Evolutionary conservation across 2,329 filamentous ascomycete species (phyloP), one percentile per base, ranked within the genome.

Genomic region (Penicillium sumatraense): DNA sequence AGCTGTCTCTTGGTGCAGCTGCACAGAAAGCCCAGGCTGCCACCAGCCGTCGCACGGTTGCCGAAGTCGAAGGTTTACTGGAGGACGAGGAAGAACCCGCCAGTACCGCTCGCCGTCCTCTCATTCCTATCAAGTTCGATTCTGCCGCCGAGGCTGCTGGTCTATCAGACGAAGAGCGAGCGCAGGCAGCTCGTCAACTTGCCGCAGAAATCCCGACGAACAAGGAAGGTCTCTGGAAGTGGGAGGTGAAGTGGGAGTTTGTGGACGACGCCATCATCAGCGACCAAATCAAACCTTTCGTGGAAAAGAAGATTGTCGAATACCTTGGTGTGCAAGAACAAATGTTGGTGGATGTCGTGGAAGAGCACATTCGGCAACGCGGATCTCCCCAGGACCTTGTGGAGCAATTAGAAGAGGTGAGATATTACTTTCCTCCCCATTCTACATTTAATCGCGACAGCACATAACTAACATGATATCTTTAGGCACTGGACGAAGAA

Each of bases 301-400:
- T 98, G 53, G 92, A 96, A 80, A 96, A 96, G 84, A 99, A 98
- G 83, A 91, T 98, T 64, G 89, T 99, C 57, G 95, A 99, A 75
- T 96, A 95, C 67, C 83, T 99, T 46, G 96, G 96, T 56, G 90
- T 99, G 54, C 92, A 98, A 76, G 95, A 99, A 74, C 91, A 98
- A 76, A 88, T 97, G 78, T 80, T 99, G 45, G 92, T 99, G 27
- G 93, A 96, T 70, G 88, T 95, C 40, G 91, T 98, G 35, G 89
- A 97, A 70, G 89, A 92, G 67, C 91, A 96, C 74, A 79, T 99
- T 59, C 85, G 88, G 61, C 87, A 87, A 65, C 87, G 88, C 65
- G 87, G 87, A 23, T 83, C 83, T 59, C 90, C 95, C n/a, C 83
- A 87, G 57, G 89, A 89, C 52, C 74, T 99, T 65, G 90, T 93